Evolutionary conservation across 768 basidiomycete species (phyloP).

Genomic region (Mycena amicta): DNA sequence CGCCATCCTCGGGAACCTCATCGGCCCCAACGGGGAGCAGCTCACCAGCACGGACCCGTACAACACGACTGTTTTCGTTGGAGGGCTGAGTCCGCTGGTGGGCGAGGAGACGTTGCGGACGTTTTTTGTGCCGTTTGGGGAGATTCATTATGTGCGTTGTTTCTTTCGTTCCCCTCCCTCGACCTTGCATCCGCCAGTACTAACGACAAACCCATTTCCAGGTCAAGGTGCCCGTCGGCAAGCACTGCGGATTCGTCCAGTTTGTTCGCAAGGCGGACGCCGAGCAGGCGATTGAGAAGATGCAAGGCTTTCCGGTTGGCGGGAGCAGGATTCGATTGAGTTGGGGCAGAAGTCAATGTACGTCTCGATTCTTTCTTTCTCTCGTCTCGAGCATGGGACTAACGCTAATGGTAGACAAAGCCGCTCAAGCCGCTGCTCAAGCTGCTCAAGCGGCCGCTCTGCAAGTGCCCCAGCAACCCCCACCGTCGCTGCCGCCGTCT

Average conservation of each 20-base stretch:
- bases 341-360: conserved; percentile 74
- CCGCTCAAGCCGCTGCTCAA: conserved; percentile 87
- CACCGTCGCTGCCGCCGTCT: not conserved
- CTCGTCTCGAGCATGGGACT: not conserved
- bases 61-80: conserved; percentile 95
- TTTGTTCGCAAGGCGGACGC: conserved; percentile 92
- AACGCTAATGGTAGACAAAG: conserved; percentile 62
- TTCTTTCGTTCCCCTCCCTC: not conserved
- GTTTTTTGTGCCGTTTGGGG: conserved; percentile 91
- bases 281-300: conserved; percentile 90
- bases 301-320: conserved; percentile 95
- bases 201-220: conserved; percentile 33
- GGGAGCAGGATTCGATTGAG: conserved; percentile 89
- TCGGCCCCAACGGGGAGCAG: conserved; percentile 86
- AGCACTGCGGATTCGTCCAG: conserved; percentile 95
- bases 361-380: conserved; percentile 2
- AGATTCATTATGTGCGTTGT: conserved; percentile 86
- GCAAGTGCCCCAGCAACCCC: not conserved
- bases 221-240: conserved; percentile 77
- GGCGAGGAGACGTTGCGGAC: conserved; percentile 90
- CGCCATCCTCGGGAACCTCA: conserved; percentile 79
- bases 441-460: conserved; percentile 76
- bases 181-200: not conserved
- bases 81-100: conserved; percentile 85
- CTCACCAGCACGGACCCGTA: conserved; percentile 91